Conservation (phyloP, 2,329 filamentous ascomycete species). For the Stachybotrys echinatus region DNA sequence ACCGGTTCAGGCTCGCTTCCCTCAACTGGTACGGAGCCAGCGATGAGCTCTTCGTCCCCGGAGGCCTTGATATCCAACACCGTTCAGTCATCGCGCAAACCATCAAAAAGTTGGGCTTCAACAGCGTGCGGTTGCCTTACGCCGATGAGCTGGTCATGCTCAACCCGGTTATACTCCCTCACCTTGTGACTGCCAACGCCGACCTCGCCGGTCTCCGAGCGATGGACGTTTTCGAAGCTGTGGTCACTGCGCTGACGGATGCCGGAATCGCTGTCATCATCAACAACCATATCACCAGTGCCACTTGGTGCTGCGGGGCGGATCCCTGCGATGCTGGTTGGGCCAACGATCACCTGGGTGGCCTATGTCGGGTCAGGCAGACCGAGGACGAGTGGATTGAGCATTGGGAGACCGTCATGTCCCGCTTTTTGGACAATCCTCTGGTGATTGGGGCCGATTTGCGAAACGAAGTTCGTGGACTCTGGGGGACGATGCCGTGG, state of each 20-base stretch:
- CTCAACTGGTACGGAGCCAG: slow-evolving; percentile 70
- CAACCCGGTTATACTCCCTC: slow-evolving; percentile 49
- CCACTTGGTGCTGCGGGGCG: slow-evolving; percentile 64
- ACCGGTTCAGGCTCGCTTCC: slow-evolving; percentile 56
- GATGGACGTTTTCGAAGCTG: slow-evolving; percentile 56
- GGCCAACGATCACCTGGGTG: slow-evolving; percentile 59
- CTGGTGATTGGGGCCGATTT: slow-evolving; percentile 62
- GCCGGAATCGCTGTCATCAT: slow-evolving; percentile 60
- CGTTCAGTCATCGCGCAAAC: slow-evolving; percentile 54
- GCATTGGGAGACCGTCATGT: slow-evolving; percentile 63
- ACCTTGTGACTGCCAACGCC: slow-evolving; percentile 50
- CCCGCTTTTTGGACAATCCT: slow-evolving; percentile 50
- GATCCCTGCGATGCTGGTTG: slow-evolving; percentile 64
- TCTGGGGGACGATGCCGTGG: slow-evolving; percentile 68
- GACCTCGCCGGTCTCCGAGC: slow-evolving; percentile 53
- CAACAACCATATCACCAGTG: slow-evolving; percentile 67
- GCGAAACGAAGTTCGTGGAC: slow-evolving; percentile 62
- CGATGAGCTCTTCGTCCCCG: slow-evolving; percentile 60
- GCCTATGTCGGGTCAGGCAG: slow-evolving; percentile 56
- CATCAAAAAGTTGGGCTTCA: slow-evolving; percentile 60
- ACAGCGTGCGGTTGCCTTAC: slow-evolving; percentile 65
- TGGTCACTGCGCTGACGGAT: slow-evolving; percentile 53
- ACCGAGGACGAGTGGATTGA: slow-evolving; percentile 61
- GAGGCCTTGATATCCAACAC: slow-evolving; percentile 59
- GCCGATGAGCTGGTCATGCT: slow-evolving; percentile 60